Base-by-base conservation (phyloP, 257 asterid species). In the Jaltomata sinuosa region DNA sequence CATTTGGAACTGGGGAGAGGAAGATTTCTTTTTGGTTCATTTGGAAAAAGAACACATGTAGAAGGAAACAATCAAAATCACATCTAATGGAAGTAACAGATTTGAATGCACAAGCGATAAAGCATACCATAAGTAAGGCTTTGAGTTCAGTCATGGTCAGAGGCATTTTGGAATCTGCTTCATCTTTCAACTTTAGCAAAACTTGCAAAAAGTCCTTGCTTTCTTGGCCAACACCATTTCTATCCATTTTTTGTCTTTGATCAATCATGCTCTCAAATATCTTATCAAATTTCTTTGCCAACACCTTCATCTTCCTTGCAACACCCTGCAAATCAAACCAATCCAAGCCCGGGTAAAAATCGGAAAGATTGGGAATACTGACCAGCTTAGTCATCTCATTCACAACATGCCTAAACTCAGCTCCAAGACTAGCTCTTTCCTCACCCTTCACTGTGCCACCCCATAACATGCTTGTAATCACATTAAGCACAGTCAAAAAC, bases 401-500 rank as follows among this genome's bases (percentile, higher is more conserved):
- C 5, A 93, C 95, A 12, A 87, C 89, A 53, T 84, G 65, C 88
- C 88, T 88, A 52, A 94, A 92, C 90, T 94, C 97, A 1, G 92
- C 85, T 12, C 92, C 98, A 3, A 91, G 80, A 11, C 79, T 89
- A 3, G 87, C 91, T 85, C 95, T 80, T 38, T 92, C 92, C 31
- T 80, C 91, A 12, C 91, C 97, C 87, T 85, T 74, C 68, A 92
- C 87, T 5, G 92, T 87, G 1, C 93, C 97, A 11, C 98, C 98
- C 98, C 97, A 94, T 81, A 94, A 8, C 97, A 93, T 94, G 36
- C 87, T 87, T 0, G 97, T 94, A 12, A 91, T 88, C 91, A 94
- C 98, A 45, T 94, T 94, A 89, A 94, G 40, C 69, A 90, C 88
- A 5, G 88, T 91, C 90, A 89, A 32, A 53, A 94, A 93, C 92